phyloP scores from a whole-genome alignment of 768 basidiomycete genomes.

The Chalciporus sphaerocephalus region DNA sequence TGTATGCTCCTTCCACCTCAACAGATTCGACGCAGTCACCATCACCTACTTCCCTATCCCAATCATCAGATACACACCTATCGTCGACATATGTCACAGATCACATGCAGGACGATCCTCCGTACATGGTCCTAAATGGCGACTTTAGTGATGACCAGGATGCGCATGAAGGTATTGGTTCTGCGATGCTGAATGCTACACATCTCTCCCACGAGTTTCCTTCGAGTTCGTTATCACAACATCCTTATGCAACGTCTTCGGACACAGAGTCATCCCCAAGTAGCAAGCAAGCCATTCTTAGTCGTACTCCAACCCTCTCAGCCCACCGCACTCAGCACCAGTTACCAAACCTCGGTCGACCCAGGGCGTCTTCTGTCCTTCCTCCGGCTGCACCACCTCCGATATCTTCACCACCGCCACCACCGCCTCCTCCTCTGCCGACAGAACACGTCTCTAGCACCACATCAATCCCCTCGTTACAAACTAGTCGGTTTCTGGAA shows the following conservation, averaged over 20 bases:
- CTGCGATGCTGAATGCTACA: constrained; percentile 39
- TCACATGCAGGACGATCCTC: constrained; percentile 36
- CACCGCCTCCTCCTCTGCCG: too few relatives aligned
- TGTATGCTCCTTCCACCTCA: constrained; percentile 42
- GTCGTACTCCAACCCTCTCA: constrained; percentile 37
- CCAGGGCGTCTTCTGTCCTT: constrained; percentile 55
- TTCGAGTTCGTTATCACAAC: constrained; percentile 24
- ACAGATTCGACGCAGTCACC: constrained; percentile 34
- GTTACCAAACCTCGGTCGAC: constrained; percentile 33
- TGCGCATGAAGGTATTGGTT: constrained; percentile 41
- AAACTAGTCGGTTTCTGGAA: constrained; percentile 33
- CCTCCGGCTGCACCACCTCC: constrained; percentile 68
- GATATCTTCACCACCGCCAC: constrained; percentile 53
- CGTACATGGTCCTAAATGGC: constrained; percentile 17
- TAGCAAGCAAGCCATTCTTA: constrained; percentile 19
- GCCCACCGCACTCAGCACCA: constrained; percentile 26
- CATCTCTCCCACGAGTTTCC: constrained; percentile 30
- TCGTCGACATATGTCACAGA: constrained; percentile 44
- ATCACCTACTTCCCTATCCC: constrained; percentile 34
- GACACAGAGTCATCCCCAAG: constrained; percentile 35
- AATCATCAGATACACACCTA: constrained; percentile 47
- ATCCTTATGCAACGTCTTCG: constrained; percentile 51
- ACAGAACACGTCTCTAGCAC: constrained; percentile 31
- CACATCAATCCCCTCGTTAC: constrained; percentile 30
- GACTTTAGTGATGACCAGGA: constrained; percentile 32